phyloP scores from a whole-genome alignment of 2,329 filamentous ascomycete genomes.

The Fusarium sarcochroum region DNA sequence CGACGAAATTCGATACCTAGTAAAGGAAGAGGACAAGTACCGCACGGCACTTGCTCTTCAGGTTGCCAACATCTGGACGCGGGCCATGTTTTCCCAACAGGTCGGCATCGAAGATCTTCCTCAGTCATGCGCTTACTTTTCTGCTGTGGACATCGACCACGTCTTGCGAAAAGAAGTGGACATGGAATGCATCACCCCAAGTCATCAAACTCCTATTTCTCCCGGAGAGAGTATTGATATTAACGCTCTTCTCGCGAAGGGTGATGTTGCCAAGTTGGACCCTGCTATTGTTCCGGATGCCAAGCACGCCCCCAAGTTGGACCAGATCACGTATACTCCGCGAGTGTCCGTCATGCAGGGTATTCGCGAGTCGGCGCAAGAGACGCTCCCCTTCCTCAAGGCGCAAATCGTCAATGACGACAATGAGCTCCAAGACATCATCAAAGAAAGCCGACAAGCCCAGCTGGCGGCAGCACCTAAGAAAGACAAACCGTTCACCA shows the following conservation, averaged over 20 bases:
- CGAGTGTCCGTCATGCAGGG: constrained; percentile 85
- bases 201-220: constrained; percentile 81
- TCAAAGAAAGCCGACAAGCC: constrained; percentile 70
- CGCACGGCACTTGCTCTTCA: constrained; percentile 92
- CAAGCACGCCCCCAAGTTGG: constrained; percentile 66
- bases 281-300: constrained; percentile 70
- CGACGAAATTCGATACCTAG: constrained; percentile 96
- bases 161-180: constrained; percentile 98
- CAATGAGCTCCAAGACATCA: constrained; percentile 78
- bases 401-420: constrained; percentile 87
- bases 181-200: constrained; percentile 96
- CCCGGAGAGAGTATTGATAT: constrained; percentile 93
- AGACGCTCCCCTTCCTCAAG: constrained; percentile 76
- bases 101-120: constrained; percentile 96
- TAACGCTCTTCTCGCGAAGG: constrained; percentile 79
- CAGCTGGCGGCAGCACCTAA: constrained; percentile 34
- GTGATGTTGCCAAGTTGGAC: constrained; percentile 77
- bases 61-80: constrained; percentile 94
- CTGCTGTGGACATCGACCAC: constrained; percentile 93
- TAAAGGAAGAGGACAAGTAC: constrained; percentile 88
- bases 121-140: constrained; percentile 95
- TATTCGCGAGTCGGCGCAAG: constrained; percentile 65
- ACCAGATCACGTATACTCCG: constrained; percentile 76
- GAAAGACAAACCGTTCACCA: constrained; percentile 47
- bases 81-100: constrained; percentile 97